Percentiles rank a stretch among this genome's conserved stretches.
These are phyloP conservation scores for Ceratocystis cubensis DNA, from an alignment of 2,329 filamentous ascomycete species.

Conservation along the genomic window DNA sequence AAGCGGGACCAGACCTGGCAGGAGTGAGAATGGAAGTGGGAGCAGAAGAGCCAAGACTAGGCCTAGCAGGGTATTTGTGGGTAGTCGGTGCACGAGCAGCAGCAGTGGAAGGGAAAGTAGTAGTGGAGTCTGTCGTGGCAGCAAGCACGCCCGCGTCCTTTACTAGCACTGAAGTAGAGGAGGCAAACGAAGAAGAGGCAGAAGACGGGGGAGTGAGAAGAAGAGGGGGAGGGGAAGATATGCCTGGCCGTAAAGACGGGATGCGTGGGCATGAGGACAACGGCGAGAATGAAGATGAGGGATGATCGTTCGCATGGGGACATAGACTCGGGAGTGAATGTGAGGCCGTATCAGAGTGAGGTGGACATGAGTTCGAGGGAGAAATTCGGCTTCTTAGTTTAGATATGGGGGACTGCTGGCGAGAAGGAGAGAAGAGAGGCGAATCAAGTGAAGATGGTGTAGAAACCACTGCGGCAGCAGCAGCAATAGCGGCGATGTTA, in stretches of 20 bases:
- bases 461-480: neutral
- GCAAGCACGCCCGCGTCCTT: neutral
- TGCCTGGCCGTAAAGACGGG: slow-evolving; percentile 1
- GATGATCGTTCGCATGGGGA: neutral
- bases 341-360: neutral
- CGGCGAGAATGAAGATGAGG: neutral
- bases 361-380: neutral
- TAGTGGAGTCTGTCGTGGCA: neutral
- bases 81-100: slow-evolving; percentile 7
- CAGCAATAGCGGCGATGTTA: slow-evolving; percentile 9
- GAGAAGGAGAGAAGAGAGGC: neutral
- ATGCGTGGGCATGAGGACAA: slow-evolving; percentile 9
- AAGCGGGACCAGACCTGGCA: neutral
- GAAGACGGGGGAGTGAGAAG: neutral
- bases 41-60: slow-evolving; percentile 1
- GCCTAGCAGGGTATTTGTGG: slow-evolving; percentile 9
- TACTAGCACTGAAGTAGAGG: neutral
- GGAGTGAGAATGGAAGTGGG: neutral
- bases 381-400: slow-evolving; percentile 10
- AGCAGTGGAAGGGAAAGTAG: neutral
- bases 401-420: slow-evolving; percentile 8
- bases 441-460: neutral
- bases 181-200: neutral
- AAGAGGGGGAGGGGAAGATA: slow-evolving; percentile 4
- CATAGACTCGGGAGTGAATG: neutral